These are phyloP conservation scores for Solanum stenotomum DNA, from an alignment of 257 asterid species.

Conservation along the genomic window DNA sequence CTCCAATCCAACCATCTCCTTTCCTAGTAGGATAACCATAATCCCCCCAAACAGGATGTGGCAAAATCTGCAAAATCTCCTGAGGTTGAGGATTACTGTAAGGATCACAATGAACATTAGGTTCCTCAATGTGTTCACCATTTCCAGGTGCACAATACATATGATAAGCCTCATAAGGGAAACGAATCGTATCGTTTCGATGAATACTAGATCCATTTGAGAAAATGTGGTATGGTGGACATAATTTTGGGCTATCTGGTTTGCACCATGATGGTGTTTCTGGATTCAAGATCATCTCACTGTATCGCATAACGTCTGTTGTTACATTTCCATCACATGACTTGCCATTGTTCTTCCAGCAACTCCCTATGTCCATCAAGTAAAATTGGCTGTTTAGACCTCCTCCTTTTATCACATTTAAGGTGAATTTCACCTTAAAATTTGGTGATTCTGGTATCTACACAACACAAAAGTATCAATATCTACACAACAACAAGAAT, in stretches of 20 bases:
- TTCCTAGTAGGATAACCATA: conserved; percentile 63
- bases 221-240: conserved; percentile 75
- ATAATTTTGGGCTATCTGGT: conserved; percentile 20
- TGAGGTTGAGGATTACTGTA: conserved; percentile 85
- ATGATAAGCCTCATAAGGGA: conserved; percentile 76
- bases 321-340: conserved; percentile 68
- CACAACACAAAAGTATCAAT: neutral
- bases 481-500: neutral
- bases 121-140: conserved; percentile 31
- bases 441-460: conserved; percentile 82
- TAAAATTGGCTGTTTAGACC: conserved; percentile 75
- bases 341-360: conserved; percentile 83
- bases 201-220: conserved; percentile 49
- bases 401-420: conserved; percentile 62
- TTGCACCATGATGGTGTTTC: conserved; percentile 60
- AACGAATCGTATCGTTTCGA: conserved; percentile 38
- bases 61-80: conserved; percentile 71
- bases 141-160: conserved; percentile 74
- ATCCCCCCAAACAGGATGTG: conserved; percentile 77
- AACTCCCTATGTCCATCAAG: conserved; percentile 82
- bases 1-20: conserved; percentile 85
- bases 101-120: conserved; percentile 54
- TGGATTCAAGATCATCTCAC: conserved; percentile 76
- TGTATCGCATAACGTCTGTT: conserved; percentile 67
- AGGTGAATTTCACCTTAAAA: conserved; percentile 61